phyloP scores from a whole-genome alignment of 2,329 filamentous ascomycete species.

The Sporothrix pseudoabietina region DNA sequence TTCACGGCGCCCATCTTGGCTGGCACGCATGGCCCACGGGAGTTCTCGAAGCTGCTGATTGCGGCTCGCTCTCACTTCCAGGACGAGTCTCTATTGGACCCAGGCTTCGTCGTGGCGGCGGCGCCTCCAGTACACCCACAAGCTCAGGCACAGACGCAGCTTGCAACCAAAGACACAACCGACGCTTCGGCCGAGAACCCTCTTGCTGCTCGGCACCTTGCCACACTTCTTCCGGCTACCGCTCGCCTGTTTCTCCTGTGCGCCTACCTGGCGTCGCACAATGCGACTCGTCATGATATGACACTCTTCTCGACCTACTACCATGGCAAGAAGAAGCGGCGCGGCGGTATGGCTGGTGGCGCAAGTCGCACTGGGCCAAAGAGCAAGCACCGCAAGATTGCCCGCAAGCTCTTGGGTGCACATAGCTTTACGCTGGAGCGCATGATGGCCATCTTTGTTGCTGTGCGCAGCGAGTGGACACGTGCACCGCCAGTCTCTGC shows the following conservation, averaged over 20 bases:
- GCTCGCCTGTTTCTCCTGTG: conserved; percentile 74
- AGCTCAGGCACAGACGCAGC: neutral
- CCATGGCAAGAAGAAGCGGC: conserved; percentile 53
- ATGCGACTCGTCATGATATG: conserved; percentile 71
- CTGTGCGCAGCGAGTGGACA: conserved; percentile 62
- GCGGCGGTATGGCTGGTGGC: conserved; percentile 48
- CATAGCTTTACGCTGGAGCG: conserved; percentile 77
- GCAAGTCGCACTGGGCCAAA: conserved; percentile 37
- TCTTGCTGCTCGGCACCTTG: conserved; percentile 42
- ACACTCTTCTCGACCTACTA: conserved; percentile 75
- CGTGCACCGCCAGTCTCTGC: conserved; percentile 39
- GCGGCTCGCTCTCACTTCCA: conserved; percentile 70
- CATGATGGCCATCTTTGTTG: conserved; percentile 74
- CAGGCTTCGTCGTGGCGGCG: conserved; percentile 54
- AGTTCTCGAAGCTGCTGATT: conserved; percentile 83
- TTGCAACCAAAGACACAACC: neutral
- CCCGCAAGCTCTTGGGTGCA: conserved; percentile 74
- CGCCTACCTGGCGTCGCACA: conserved; percentile 81
- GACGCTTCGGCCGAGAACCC: conserved; percentile 46
- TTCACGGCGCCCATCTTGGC: conserved; percentile 78
- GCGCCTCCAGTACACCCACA: neutral
- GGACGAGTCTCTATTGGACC: conserved; percentile 69
- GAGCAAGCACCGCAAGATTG: conserved; percentile 68
- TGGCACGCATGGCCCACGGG: conserved; percentile 72
- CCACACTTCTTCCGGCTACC: conserved; percentile 66